These are phyloP conservation scores for Botrytis deweyae DNA, from an alignment of 2,329 filamentous ascomycete genomes.

Conservation along the genomic window DNA sequence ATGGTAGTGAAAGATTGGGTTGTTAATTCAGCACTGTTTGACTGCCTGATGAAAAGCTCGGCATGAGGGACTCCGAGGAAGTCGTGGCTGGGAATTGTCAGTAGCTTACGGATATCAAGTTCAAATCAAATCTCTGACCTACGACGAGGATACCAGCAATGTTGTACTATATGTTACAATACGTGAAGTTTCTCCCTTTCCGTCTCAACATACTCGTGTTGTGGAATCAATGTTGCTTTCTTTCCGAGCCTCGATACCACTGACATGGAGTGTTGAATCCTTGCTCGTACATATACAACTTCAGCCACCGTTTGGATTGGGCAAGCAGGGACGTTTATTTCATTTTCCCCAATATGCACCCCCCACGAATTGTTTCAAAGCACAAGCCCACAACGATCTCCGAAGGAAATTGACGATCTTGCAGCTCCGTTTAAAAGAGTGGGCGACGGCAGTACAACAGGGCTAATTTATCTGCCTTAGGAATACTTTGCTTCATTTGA, in stretches of 20 bases:
- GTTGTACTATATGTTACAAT: conserved; percentile 6
- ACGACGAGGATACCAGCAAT: conserved; percentile 3
- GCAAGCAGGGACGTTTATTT: conserved; percentile 14
- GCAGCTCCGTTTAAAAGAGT: conserved; percentile 4
- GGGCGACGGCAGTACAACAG: background rate
- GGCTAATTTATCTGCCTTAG: background rate
- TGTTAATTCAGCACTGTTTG: background rate
- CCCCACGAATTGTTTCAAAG: conserved; percentile 22
- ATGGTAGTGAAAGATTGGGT: background rate
- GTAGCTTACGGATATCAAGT: background rate
- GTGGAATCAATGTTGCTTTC: conserved; percentile 11
- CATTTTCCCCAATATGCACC: conserved; percentile 12
- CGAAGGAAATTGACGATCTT: conserved; percentile 19
- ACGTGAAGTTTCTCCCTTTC: conserved; percentile 1
- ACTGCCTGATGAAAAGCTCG: background rate
- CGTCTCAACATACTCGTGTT: conserved; percentile 11
- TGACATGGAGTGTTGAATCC: conserved; percentile 3
- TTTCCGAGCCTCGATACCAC: conserved; percentile 15
- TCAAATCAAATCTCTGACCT: background rate
- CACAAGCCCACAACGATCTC: conserved; percentile 15
- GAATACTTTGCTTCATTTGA: background rate
- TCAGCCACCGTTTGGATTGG: conserved; percentile 13
- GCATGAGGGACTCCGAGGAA: background rate
- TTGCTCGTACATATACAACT: background rate
- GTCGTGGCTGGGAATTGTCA: conserved; percentile 6